Evolutionary conservation across 139 green algal genomes (phyloP), one percentile per base, ranked within the genome.

Genomic region (Ulvella scutata): DNA sequence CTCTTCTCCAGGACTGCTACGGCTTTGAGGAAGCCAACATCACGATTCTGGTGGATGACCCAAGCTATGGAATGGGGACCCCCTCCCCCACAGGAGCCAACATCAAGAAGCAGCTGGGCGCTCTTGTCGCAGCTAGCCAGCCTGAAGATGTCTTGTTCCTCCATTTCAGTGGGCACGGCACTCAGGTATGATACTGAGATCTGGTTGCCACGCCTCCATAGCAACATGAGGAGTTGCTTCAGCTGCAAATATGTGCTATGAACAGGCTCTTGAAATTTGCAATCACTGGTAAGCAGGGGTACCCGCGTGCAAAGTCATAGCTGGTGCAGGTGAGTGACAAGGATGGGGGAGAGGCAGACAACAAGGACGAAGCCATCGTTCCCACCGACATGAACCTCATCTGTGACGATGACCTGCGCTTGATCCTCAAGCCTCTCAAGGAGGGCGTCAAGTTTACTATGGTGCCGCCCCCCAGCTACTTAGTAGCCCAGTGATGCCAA

Each of bases 161-260:
- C 38, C 88, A 93, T 61, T 93, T 89, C 77, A 82, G 60, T 7
- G 88, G 88, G 7, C 87, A 92, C 76, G 88, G 88, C 37, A 90
- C 85, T 0, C 83, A 90, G 82, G 75, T 91, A 10, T 40, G 60
- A 21, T 61, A 75, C 29, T 34, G 38, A 59, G 75, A 79, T 21
- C 26, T 38, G 36, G 74, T 37, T 37, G 59, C 26, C n/a, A n/a
- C n/a, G n/a, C n/a, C n/a, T n/a, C n/a, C n/a, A n/a, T n/a, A n/a
- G n/a, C n/a, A n/a, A n/a, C 59, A 72, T 72, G 59, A 37, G 59
- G 9, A 37, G 10, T 7, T 72, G 10, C 10, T n/a, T 7, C 59
- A 33, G 59, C 59, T 28, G 9, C 43, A 60, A 60, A 26, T 26
- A 20, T 60, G 43, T 60, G 43, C 20, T 17, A 26, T 20, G 43